Evolutionary conservation across 2,329 filamentous ascomycete species (phyloP).

Genomic region (Colletotrichum sp.): DNA sequence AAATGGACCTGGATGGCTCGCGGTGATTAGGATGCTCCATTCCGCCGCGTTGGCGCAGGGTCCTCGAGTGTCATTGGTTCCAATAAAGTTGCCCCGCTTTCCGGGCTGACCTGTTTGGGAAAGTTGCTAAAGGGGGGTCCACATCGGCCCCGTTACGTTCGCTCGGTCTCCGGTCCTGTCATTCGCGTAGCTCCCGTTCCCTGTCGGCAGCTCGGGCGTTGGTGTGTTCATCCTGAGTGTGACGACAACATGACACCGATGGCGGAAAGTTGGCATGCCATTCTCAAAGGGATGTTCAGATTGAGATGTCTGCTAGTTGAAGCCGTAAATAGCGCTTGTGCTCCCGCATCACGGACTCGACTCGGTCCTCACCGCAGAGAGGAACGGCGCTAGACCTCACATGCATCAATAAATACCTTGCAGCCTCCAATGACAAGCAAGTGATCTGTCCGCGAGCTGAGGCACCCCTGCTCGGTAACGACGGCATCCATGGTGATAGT

Average conservation of each 20-base stretch:
- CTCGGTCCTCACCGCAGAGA: neutral
- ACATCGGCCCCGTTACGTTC: neutral
- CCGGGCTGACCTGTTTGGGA: neutral
- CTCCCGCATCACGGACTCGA: neutral
- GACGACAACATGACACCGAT: neutral
- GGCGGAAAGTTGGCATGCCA: neutral
- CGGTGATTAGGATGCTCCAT: neutral
- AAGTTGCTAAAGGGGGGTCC: neutral
- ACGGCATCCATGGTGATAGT: neutral
- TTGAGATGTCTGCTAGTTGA: neutral
- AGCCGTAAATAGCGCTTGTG: neutral
- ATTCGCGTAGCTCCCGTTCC: neutral
- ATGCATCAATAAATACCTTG: slow-evolving; percentile 2
- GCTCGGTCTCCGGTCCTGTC: neutral
- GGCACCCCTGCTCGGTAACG: neutral
- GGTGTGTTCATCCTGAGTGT: neutral
- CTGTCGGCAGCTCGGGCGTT: neutral
- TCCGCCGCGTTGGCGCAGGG: neutral
- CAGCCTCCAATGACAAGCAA: neutral
- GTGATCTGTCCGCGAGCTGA: slow-evolving; percentile 1
- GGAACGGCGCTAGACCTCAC: neutral
- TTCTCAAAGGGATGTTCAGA: neutral
- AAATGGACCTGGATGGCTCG: slow-evolving; percentile 2
- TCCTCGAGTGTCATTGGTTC: slow-evolving; percentile 3
- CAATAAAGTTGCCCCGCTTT: neutral